These are phyloP conservation scores for Metarhizium humberi DNA, from an alignment of 2,329 filamentous ascomycete genomes.

Conservation along the genomic window DNA sequence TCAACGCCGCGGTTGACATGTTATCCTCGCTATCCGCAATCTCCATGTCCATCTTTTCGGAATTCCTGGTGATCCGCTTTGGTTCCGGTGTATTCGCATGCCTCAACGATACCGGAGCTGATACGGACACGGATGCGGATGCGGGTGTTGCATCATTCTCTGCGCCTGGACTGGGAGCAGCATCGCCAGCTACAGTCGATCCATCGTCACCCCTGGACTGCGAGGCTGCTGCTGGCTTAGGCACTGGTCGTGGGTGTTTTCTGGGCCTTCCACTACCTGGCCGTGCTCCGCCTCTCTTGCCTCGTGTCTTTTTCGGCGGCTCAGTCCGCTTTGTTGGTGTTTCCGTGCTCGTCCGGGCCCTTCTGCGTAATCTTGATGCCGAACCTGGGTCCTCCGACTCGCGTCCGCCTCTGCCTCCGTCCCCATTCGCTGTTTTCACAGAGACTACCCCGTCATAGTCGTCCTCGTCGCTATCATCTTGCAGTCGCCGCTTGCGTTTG, in stretches of 20 bases:
- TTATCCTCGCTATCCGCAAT: constrained; percentile 20
- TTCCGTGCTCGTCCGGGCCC: constrained; percentile 9
- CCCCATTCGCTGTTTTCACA: constrained; percentile 13
- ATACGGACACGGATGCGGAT: background rate
- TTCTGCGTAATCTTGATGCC: constrained; percentile 17
- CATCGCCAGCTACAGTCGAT: background rate
- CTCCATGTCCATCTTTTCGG: constrained; percentile 11
- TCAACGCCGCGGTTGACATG: background rate
- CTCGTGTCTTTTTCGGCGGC: constrained; percentile 23
- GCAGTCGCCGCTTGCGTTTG: constrained; percentile 19
- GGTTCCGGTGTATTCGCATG: background rate
- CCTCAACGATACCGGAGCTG: background rate
- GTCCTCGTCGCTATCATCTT: constrained; percentile 20
- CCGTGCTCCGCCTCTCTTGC: constrained; percentile 28
- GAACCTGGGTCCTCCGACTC: constrained; percentile 16
- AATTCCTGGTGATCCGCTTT: background rate
- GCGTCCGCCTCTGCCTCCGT: constrained; percentile 10
- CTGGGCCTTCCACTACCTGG: constrained; percentile 30
- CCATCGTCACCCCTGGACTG: constrained; percentile 1
- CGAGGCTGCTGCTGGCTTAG: constrained; percentile 2
- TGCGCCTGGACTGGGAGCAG: background rate
- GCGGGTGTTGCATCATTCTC: background rate
- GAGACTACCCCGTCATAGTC: constrained; percentile 18
- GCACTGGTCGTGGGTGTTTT: constrained; percentile 22
- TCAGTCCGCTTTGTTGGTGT: constrained; percentile 10